These are phyloP conservation scores for Chytriomyces sp. DNA, from an alignment of 192 early-diverging fungal genomes.

Conservation along the genomic window DNA sequence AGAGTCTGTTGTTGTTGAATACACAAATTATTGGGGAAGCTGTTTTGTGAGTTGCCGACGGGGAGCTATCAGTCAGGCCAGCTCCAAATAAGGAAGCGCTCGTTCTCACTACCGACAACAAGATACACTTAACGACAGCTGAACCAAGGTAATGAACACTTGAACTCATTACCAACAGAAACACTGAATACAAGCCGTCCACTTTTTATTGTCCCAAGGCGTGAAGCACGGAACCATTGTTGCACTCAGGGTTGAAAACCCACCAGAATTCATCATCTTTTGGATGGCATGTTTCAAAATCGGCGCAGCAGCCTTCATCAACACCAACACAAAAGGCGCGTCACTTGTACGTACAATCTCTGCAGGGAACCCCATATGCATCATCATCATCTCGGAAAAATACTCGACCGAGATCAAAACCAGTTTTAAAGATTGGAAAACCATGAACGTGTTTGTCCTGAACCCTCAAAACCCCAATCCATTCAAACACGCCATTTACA, in stretches of 20 bases:
- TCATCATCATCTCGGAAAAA: no score
- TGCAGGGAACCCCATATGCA: slow-evolving; percentile 9
- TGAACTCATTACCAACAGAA: background rate
- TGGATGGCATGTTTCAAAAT: slow-evolving; percentile 65
- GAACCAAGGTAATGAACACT: background rate
- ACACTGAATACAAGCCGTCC: background rate
- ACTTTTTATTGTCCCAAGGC: slow-evolving; percentile 26
- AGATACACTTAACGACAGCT: background rate
- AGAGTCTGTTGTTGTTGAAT: no score
- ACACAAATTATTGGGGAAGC: no score
- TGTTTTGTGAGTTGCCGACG: no score
- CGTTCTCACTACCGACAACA: slow-evolving; percentile 12
- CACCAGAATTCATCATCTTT: slow-evolving; percentile 58
- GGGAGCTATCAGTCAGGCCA: no score
- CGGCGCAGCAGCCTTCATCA: slow-evolving; percentile 64
- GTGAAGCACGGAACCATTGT: slow-evolving; percentile 46
- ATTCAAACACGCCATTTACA: no score
- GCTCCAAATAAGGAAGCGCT: slow-evolving; percentile 5
- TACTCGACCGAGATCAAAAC: background rate
- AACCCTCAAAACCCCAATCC: no score
- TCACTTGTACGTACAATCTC: slow-evolving; percentile 30
- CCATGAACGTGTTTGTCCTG: no score
- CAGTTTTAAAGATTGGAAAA: no score
- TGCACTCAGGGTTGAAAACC: slow-evolving; percentile 66
- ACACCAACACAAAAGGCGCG: slow-evolving; percentile 57